A percentile compares a stretch with the other conserved stretches of the same genome.
Evolutionary conservation across 495 filamentous ascomycete species (phyloP).

Genomic region (Terfezia boudieri): DNA sequence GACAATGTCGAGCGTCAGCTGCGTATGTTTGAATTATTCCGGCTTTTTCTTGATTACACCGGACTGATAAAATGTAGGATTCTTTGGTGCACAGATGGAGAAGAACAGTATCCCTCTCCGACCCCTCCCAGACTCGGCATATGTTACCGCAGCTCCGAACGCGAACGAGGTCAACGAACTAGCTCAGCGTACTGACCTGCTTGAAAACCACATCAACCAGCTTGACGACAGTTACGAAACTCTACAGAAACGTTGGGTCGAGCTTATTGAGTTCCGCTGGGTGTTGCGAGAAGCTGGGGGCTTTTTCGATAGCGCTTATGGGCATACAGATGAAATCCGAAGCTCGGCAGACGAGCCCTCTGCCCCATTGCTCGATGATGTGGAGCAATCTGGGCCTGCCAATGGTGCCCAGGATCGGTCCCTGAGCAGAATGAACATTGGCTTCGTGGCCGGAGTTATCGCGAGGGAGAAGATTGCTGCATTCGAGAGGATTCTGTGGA

Average conservation of each 20-base stretch:
- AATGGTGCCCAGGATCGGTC: constrained; percentile 9
- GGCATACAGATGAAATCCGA: constrained; percentile 88
- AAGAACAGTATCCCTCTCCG: constrained; percentile 67
- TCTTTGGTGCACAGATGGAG: constrained; percentile 85
- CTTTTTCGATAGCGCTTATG: constrained; percentile 92
- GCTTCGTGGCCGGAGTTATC: constrained; percentile 98
- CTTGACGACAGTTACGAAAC: constrained; percentile 96
- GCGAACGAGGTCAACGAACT: constrained; percentile 90
- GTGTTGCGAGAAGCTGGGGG: constrained; percentile 83
- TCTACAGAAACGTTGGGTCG: constrained; percentile 87
- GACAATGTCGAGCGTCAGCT: constrained; percentile 97
- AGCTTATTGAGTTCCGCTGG: constrained; percentile 95
- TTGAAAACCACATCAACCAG: constrained; percentile 77
- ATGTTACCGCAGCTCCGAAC: constrained; percentile 63
- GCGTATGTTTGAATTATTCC: constrained; percentile 32
- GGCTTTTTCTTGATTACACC: not conserved
- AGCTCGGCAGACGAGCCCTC: constrained; percentile 62
- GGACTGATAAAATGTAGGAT: constrained; percentile 31
- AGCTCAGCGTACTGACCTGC: constrained; percentile 67
- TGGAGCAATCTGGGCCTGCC: constrained; percentile 15
- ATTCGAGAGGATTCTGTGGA: constrained; percentile 93
- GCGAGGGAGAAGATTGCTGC: constrained; percentile 76
- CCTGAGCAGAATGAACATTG: constrained; percentile 51
- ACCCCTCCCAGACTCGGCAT: constrained; percentile 62
- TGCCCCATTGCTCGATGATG: constrained; percentile 17